phyloP scores from a whole-genome alignment of 257 asterid genomes.

The Solanum acaule region DNA sequence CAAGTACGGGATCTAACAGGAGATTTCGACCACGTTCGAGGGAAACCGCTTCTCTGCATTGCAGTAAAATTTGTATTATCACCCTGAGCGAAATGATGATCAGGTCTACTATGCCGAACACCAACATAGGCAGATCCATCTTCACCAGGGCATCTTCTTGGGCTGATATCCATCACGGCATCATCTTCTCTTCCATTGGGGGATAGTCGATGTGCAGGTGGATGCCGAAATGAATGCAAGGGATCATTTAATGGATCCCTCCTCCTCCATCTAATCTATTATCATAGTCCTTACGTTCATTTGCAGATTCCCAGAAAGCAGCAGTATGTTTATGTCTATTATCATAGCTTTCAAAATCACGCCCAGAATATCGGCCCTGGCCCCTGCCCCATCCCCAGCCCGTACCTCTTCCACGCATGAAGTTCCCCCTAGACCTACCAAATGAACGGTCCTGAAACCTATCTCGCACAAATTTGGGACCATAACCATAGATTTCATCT shows the following conservation, averaged over 20 bases:
- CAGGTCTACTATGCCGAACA: constrained; percentile 27
- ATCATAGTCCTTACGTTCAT: too few species aligned
- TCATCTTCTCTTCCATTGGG: constrained; percentile 51
- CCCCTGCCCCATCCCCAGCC: too few species aligned
- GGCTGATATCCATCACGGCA: constrained; percentile 35
- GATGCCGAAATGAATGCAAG: constrained; percentile 33
- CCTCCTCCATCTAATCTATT: constrained; percentile 27
- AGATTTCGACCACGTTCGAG: constrained; percentile 50
- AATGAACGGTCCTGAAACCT: constrained; percentile 38
- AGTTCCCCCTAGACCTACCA: constrained; percentile 41
- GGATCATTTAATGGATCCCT: constrained; percentile 43
- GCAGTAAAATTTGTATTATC: constrained; percentile 34
- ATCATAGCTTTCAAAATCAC: constrained; percentile 37
- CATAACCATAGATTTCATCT: constrained; percentile 17
- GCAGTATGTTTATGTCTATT: constrained; percentile 36
- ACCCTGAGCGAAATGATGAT: constrained; percentile 34
- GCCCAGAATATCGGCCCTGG: constrained; percentile 38
- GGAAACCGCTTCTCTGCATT: constrained; percentile 46
- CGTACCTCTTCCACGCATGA: constrained; percentile 44
- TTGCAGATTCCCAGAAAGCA: neutral
- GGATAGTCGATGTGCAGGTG: constrained; percentile 46
- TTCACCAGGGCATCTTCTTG: constrained; percentile 29
- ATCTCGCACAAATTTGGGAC: constrained; percentile 24
- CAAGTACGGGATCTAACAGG: constrained; percentile 53
- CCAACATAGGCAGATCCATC: constrained; percentile 29